Evolutionary conservation across 1,139 yeast species (phyloP), one percentile per base, ranked within the genome.

Genomic region (Zygosaccharomyces sapae): DNA sequence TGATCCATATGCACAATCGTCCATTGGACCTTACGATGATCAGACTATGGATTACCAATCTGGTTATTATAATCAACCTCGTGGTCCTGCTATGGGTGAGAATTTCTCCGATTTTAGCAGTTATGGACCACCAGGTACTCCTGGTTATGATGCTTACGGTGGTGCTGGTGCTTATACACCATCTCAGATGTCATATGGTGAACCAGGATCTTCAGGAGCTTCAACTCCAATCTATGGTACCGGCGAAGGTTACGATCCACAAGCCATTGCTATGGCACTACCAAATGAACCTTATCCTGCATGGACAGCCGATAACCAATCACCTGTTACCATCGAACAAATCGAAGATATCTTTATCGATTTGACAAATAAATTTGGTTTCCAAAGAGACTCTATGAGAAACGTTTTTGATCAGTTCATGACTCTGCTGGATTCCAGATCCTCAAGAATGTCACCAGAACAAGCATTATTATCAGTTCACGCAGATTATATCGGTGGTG

Each of bases 401-500:
- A 94, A 94, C 72, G 86, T 90, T 87, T 92, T 83, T 70, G 98
- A 94, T 67, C 94, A 88, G 70, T 83, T 92, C 68, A 86, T 94
- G 97, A 80, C 87, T 25, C 76, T 90, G 60, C 77, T 94, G 64
- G 98, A 94, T 66, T 92, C 98, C 7, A 81, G 97, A 68, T 80
- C 97, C 8, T 88, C 97, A 45, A 84, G 98, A 71, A 88, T 90
- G 96, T 82, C 97, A 18, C 97, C 98, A 22, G 86, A 88, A 53
- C 96, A 88, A 69, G 98, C 98, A 24, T 74, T 94, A 59, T 75
- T 89, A 53, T 83, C 95, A 44, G 77, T 94, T 57, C 99, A 94
- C 66, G 95, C 97, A 39, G 98, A 94, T 68, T 94, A 92, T 72
- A 90, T 92, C 62, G 97, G 97, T 38, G 97, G 97, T 45, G 86